A percentile compares a stretch with the other conserved stretches of the same genome.
These are phyloP conservation scores for Xerocomus tenax DNA, from an alignment of 1,284 basidiomycete species.

Conservation along the genomic window DNA sequence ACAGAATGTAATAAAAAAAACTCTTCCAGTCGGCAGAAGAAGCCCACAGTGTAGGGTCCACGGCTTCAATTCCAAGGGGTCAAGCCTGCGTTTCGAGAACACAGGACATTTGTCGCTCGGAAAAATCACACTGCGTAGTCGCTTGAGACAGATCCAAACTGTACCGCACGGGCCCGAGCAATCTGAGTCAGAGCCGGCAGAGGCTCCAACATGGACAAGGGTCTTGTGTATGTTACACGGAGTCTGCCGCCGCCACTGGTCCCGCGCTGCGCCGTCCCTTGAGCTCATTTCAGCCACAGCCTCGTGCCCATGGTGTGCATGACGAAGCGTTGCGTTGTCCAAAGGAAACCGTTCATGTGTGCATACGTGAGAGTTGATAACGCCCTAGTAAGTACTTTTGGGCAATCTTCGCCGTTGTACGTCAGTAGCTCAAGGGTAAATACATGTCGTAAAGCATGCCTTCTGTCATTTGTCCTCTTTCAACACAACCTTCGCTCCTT, in stretches of 20 bases:
- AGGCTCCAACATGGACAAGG: background rate
- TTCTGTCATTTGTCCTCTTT: background rate
- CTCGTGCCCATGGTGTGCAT: background rate
- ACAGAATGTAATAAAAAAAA: background rate
- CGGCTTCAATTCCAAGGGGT: background rate
- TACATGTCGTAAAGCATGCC: conserved; percentile 7
- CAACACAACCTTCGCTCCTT: conserved; percentile 1
- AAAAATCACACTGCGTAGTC: background rate
- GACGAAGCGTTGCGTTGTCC: background rate
- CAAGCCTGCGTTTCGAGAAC: background rate
- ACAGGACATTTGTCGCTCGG: background rate
- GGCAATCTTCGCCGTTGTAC: conserved; percentile 4
- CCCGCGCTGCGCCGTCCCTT: conserved; percentile 8
- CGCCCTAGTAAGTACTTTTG: background rate
- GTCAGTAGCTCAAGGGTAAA: conserved; percentile 1
- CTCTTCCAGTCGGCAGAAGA: background rate
- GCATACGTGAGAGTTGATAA: conserved; percentile 11
- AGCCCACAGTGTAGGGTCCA: no score
- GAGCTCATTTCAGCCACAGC: background rate
- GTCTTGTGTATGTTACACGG: background rate
- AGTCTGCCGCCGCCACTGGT: background rate
- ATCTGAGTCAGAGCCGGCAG: background rate
- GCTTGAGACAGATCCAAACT: no score
- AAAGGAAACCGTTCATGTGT: background rate
- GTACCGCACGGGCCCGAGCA: background rate